Evolutionary conservation across 148 eudicot genomes (phyloP), one percentile per base, ranked within the genome.

Genomic region (Polygonum aviculare): DNA sequence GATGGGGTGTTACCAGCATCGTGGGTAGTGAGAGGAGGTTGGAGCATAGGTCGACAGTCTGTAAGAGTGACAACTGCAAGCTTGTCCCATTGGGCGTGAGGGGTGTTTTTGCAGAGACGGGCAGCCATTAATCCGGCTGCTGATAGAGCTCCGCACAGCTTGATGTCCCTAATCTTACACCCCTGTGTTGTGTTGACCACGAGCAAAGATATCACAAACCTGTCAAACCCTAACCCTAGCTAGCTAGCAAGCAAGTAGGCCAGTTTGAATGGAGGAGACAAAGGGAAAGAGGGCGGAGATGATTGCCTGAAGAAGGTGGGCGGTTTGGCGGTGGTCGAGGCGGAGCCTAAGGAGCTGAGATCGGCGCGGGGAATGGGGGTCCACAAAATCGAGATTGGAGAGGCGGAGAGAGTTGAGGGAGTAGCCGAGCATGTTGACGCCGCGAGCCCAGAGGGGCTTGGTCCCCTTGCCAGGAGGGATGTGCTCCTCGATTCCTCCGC

Each of bases 391-490:
- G 79, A 92, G 54, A 79, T 92, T 86, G 1, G 88, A 45, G 75
- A 92, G 70, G 57, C 97, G 77, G 7, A 94, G 81, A 2, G 97
- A 85, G 70, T 92, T 94, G 79, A 94, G 72, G 2, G 97, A 88
- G 83, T 94, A 94, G 12, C 97, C 97, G 12, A 94, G 79, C 90
- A 92, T 85, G 73, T 92, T 88, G 47, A 85, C 77, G 7, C 97
- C 98, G 40, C 93, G 88, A 0, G 95, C 87, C 97, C 98, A 94
- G 35, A 94, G 85, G n/a, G 95, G 91, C 79, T 94, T 94, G 52
- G 69, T 83, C 38, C 72, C 78, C 74, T 85, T 86, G 71, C 86
- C 90, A 77, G 12, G 80, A 0, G 98, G 97, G 7, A 91, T 78
- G 59, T 79, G 90, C 59, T 90, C 91, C 71, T 94, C 98, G 67